A percentile compares a stretch with the other conserved stretches of the same genome.
Evolutionary conservation across 202 grass and related monocot species (phyloP).

Genomic region (Digitaria exilis): DNA sequence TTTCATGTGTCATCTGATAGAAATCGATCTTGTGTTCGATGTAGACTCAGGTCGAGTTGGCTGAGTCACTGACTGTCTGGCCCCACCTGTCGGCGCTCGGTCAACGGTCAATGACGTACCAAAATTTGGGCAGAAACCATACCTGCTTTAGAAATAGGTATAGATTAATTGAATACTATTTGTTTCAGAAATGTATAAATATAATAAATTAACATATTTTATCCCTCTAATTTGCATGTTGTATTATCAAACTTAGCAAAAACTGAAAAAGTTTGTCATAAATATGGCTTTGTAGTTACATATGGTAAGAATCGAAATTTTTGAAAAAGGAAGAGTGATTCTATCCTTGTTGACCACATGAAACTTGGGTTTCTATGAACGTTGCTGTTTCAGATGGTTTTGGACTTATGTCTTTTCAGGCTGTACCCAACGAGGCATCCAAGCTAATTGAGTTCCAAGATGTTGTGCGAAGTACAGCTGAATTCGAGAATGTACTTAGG

Average conservation of each 20-base stretch:
- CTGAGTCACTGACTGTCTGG: no score
- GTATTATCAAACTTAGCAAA: no score
- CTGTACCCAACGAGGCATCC: slow-evolving; percentile 86
- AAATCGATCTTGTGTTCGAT: no score
- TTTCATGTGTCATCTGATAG: no score
- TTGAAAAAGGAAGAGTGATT: not conserved
- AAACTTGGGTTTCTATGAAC: not conserved
- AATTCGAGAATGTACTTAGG: slow-evolving; percentile 74
- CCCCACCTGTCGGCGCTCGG: no score
- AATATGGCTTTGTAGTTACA: slow-evolving; percentile 8
- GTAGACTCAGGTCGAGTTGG: no score
- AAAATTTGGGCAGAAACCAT: no score
- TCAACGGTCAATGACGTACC: no score
- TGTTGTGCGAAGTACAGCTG: slow-evolving; percentile 77
- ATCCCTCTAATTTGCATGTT: no score
- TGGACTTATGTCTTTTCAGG: slow-evolving; percentile 57
- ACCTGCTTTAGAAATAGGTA: no score
- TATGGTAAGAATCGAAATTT: not conserved
- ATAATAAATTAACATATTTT: not conserved
- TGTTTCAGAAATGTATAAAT: not conserved
- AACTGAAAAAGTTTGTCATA: not conserved
- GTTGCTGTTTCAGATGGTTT: not conserved
- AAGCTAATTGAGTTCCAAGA: slow-evolving; percentile 90
- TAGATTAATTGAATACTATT: slow-evolving; percentile 6
- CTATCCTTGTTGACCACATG: not conserved